phyloP scores from a whole-genome alignment of 2,329 filamentous ascomycete species.

The Chaetomiaceae sp. region DNA sequence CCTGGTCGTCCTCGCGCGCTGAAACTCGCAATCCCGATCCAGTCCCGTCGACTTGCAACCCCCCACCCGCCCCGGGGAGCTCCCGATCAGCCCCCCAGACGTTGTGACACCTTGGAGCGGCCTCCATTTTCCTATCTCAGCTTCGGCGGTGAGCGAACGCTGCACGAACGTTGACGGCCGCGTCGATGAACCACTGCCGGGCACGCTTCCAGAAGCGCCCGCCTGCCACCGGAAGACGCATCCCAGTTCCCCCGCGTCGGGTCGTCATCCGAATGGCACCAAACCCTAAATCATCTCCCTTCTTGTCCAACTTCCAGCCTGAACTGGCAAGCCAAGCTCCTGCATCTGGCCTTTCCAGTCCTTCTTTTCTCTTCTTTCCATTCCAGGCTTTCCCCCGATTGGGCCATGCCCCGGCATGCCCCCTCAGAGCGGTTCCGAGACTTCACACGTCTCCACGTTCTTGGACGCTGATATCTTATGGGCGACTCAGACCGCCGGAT shows the following conservation, averaged over 20 bases:
- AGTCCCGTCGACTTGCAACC: slow-evolving; percentile 1
- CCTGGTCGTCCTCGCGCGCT: too few relatives aligned
- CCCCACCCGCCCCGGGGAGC: slow-evolving; percentile 3
- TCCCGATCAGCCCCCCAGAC: slow-evolving; percentile 1
- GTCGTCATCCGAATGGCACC: not conserved
- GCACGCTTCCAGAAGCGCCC: not conserved
- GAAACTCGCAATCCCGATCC: not conserved
- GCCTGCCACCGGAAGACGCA: not conserved
- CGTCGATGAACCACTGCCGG: not conserved
- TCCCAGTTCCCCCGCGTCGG: not conserved
- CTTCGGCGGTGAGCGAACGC: slow-evolving; percentile 7
- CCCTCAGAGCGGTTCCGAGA: not conserved
- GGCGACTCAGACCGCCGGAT: not conserved
- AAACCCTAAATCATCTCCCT: not conserved
- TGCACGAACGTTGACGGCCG: not conserved
- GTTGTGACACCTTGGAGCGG: slow-evolving; percentile 1
- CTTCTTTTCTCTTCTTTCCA: not conserved
- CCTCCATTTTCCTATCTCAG: not conserved
- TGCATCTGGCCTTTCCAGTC: not conserved
- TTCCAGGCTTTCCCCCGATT: not conserved
- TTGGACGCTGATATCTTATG: not conserved
- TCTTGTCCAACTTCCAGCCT: not conserved
- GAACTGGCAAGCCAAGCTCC: not conserved
- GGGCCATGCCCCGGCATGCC: not conserved
- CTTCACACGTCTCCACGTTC: not conserved